Evolutionary conservation across 2,329 filamentous ascomycete species (phyloP).

Genomic region (Karstenula rhodostoma): DNA sequence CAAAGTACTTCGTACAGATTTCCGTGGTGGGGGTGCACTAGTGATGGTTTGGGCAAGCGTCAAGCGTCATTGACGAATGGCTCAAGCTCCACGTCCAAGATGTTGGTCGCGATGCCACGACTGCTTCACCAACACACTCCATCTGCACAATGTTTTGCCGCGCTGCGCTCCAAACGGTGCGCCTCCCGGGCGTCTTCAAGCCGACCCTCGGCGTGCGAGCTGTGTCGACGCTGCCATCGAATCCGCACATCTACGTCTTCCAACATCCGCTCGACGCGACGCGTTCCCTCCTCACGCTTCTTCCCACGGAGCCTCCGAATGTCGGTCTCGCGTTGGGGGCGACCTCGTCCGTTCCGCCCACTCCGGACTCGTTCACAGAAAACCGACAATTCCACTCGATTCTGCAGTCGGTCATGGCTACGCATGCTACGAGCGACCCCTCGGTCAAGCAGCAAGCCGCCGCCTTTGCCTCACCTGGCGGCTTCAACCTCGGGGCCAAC

Average conservation of each 20-base stretch:
- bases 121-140: neutral
- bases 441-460: conserved; percentile 65
- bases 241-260: conserved; percentile 61
- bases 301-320: conserved; percentile 63
- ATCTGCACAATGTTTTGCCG: conserved; percentile 29
- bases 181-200: conserved; percentile 20
- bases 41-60: conserved; percentile 19
- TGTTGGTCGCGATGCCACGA: too few species aligned
- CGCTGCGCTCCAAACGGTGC: conserved; percentile 29
- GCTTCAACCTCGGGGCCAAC: conserved; percentile 57
- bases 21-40: conserved; percentile 36
- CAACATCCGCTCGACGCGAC: conserved; percentile 50
- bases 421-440: conserved; percentile 64
- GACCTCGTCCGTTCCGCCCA: conserved; percentile 63
- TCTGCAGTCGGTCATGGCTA: conserved; percentile 63
- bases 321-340: conserved; percentile 63
- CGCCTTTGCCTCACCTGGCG: conserved; percentile 66
- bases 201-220: conserved; percentile 32
- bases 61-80: conserved; percentile 5
- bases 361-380: conserved; percentile 62
- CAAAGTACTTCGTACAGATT: conserved; percentile 13
- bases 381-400: conserved; percentile 65
- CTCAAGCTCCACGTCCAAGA: neutral
- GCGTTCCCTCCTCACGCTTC: conserved; percentile 62
- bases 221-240: conserved; percentile 54